Percentiles rank a stretch among this genome's conserved stretches.
Evolutionary conservation across 352 stramenopile genomes (phyloP).

Genomic region (Phytophthora sansomeana): DNA sequence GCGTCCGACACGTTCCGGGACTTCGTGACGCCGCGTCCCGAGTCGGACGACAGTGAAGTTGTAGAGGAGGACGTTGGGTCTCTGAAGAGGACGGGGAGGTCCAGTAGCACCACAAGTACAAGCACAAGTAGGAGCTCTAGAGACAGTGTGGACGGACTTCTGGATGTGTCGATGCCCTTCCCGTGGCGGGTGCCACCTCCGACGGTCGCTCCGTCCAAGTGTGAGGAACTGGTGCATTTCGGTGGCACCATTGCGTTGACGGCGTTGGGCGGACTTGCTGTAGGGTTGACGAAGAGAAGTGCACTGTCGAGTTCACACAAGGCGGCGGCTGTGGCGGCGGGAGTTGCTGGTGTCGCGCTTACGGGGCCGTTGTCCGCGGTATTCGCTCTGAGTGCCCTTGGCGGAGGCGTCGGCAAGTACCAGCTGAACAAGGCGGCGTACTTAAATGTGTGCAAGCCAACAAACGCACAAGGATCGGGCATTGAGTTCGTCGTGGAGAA

Average conservation of each 20-base stretch:
- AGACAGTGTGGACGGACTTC: slow-evolving; percentile 25
- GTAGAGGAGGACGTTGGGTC: not conserved
- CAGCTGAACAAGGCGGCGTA: slow-evolving; percentile 73
- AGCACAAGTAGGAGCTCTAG: slow-evolving; percentile 28
- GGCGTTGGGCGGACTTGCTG: slow-evolving; percentile 54
- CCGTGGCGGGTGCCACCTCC: slow-evolving; percentile 31
- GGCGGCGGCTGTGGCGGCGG: slow-evolving; percentile 57
- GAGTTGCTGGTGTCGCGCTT: slow-evolving; percentile 61
- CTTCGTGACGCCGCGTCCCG: slow-evolving; percentile 55
- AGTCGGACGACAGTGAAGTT: slow-evolving; percentile 45
- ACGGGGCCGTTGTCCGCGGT: slow-evolving; percentile 61
- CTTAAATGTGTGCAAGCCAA: slow-evolving; percentile 52
- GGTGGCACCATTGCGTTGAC: slow-evolving; percentile 54
- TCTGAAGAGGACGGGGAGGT: slow-evolving; percentile 6
- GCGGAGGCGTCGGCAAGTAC: slow-evolving; percentile 67
- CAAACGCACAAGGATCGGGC: slow-evolving; percentile 20
- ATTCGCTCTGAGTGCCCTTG: slow-evolving; percentile 59
- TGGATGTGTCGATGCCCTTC: slow-evolving; percentile 21
- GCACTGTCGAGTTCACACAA: slow-evolving; percentile 65
- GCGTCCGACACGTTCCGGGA: slow-evolving; percentile 46
- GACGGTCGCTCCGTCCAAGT: slow-evolving; percentile 38
- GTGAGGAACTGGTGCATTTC: slow-evolving; percentile 46
- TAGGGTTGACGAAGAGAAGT: slow-evolving; percentile 63
- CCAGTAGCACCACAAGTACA: slow-evolving; percentile 29
- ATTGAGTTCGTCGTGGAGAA: slow-evolving; percentile 67